phyloP scores from a whole-genome alignment of 1,284 basidiomycete species.

The Xerocomus nothofagi region DNA sequence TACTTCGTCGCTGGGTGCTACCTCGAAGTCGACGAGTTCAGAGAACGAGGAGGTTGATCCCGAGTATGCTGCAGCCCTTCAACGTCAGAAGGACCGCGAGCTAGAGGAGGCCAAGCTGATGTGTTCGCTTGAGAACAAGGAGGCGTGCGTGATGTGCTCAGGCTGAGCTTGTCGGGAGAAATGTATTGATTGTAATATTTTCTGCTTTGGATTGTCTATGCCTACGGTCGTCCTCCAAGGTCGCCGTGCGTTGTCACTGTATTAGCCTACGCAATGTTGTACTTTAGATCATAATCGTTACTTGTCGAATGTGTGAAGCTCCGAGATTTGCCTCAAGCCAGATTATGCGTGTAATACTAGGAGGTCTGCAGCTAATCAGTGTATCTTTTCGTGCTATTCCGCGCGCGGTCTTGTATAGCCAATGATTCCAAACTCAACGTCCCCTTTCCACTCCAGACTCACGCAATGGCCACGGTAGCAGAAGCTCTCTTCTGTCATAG shows the following conservation, averaged over 20 bases:
- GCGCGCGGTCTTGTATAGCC: not conserved
- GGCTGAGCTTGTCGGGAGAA: constrained; percentile 44
- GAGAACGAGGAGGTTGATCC: constrained; percentile 65
- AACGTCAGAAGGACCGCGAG: constrained; percentile 72
- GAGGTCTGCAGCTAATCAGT: too few relatives aligned
- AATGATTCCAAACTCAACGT: not conserved
- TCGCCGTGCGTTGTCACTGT: constrained; percentile 13
- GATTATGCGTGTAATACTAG: too few relatives aligned
- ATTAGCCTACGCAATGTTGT: constrained; percentile 20
- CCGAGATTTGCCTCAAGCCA: too few relatives aligned
- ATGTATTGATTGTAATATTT: not conserved
- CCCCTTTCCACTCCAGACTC: not conserved
- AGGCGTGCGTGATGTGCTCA: constrained; percentile 85
- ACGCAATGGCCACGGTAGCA: not conserved
- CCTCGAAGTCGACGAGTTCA: constrained; percentile 37
- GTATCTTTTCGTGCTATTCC: too few relatives aligned
- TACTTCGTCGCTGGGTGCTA: constrained; percentile 34
- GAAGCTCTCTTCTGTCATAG: not conserved
- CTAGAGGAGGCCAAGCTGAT: constrained; percentile 77
- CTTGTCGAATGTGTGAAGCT: not conserved
- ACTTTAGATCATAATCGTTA: constrained; percentile 12
- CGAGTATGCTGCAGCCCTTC: constrained; percentile 81
- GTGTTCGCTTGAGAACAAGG: constrained; percentile 89
- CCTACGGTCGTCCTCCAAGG: not conserved
- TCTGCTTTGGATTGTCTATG: constrained; percentile 12